phyloP scores from a whole-genome alignment of 2,329 filamentous ascomycete species.

The Claviceps sp. region DNA sequence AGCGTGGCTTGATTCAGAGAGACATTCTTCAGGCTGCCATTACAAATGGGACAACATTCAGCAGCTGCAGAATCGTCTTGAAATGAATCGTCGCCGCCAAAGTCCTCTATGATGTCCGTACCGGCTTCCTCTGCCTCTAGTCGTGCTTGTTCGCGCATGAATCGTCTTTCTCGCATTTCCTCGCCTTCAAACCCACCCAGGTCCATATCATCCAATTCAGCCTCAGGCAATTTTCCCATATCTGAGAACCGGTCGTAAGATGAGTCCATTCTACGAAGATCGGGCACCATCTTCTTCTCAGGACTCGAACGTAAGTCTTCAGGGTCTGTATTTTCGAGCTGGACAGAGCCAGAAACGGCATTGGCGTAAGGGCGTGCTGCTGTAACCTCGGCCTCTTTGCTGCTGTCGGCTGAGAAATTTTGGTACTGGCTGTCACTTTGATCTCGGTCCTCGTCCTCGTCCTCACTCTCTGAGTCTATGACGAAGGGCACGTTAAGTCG shows the following conservation, averaged over 20 bases:
- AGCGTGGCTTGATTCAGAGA: slow-evolving; percentile 55
- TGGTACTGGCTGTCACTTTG: neutral
- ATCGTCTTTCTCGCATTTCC: slow-evolving; percentile 52
- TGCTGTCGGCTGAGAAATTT: too few species aligned
- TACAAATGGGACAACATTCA: slow-evolving; percentile 64
- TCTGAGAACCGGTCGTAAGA: slow-evolving; percentile 21
- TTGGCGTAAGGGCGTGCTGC: too few species aligned
- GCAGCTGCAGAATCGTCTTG: slow-evolving; percentile 18
- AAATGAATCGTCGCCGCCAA: slow-evolving; percentile 18
- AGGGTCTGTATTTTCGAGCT: neutral
- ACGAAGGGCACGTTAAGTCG: slow-evolving; percentile 43
- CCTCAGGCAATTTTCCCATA: slow-evolving; percentile 21
- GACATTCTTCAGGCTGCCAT: slow-evolving; percentile 44
- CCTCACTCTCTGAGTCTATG: slow-evolving; percentile 51
- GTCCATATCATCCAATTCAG: slow-evolving; percentile 43
- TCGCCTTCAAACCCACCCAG: slow-evolving; percentile 43
- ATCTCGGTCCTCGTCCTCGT: slow-evolving; percentile 12
- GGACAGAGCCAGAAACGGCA: too few species aligned
- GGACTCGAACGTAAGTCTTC: slow-evolving; percentile 8
- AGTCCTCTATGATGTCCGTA: slow-evolving; percentile 22
- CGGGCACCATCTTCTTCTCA: slow-evolving; percentile 9
- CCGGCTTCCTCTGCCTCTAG: slow-evolving; percentile 46
- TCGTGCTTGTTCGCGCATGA: slow-evolving; percentile 63
- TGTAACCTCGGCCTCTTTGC: too few species aligned
- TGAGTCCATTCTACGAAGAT: slow-evolving; percentile 14